A percentile compares a stretch with the other conserved stretches of the same genome.
phyloP scores from a whole-genome alignment of 1,139 yeast species.

The Suhomyces bokatorum region DNA sequence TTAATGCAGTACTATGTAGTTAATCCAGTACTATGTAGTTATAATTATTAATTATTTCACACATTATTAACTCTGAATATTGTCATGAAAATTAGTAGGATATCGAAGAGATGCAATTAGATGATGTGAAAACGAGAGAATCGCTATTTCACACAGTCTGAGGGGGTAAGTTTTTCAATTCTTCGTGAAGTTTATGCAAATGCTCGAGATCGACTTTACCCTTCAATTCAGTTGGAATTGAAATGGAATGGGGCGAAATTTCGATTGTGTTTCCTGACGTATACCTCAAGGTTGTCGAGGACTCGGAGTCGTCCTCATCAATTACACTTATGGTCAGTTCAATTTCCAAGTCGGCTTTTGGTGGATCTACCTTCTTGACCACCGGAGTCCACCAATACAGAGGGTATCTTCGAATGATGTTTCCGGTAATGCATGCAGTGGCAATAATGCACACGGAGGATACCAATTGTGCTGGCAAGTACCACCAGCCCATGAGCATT shows the following conservation, averaged over 20 bases:
- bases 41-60: no score
- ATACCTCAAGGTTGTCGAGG: slow-evolving; percentile 4
- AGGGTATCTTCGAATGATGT: slow-evolving; percentile 57
- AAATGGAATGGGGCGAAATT: slow-evolving; percentile 22
- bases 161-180: slow-evolving; percentile 4
- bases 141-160: background rate
- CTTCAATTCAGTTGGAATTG: slow-evolving; percentile 26
- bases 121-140: background rate
- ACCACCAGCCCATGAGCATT: slow-evolving; percentile 66
- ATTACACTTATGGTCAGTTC: background rate
- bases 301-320: background rate
- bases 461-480: slow-evolving; percentile 56
- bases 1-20: no score
- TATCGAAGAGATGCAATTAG: no score
- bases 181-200: slow-evolving; percentile 17
- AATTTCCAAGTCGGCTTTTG: background rate
- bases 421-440: slow-evolving; percentile 58
- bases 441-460: slow-evolving; percentile 50
- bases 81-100: no score
- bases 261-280: slow-evolving; percentile 17
- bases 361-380: slow-evolving; percentile 7
- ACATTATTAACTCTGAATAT: no score
- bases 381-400: slow-evolving; percentile 63
- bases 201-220: slow-evolving; percentile 30
- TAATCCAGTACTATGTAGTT: no score